phyloP scores from a whole-genome alignment of 441 rosid species.

The Biscutella auriculata region DNA sequence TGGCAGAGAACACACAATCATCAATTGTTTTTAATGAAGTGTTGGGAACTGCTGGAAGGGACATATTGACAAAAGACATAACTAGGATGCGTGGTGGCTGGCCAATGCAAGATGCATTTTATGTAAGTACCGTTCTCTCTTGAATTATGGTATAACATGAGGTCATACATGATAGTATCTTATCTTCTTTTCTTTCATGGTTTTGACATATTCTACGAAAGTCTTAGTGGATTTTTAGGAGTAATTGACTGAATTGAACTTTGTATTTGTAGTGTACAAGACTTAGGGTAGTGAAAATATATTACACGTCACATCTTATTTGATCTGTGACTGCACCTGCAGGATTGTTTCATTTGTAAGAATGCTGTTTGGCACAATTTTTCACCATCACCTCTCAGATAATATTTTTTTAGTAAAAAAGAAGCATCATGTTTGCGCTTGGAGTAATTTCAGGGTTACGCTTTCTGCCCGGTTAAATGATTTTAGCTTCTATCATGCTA shows the following conservation, averaged over 20 bases:
- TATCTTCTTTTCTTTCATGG: background rate
- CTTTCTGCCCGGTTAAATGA: background rate
- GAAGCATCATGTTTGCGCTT: background rate
- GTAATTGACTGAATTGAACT: background rate
- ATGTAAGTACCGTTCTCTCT: slow-evolving; percentile 43
- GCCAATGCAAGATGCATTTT: slow-evolving; percentile 97
- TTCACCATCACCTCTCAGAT: background rate
- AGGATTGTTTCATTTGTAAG: background rate
- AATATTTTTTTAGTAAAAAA: background rate
- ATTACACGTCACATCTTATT: background rate
- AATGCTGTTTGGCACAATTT: slow-evolving; percentile 2
- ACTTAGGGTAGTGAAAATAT: background rate
- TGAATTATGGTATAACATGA: background rate
- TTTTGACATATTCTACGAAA: background rate
- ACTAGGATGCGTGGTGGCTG: slow-evolving; percentile 98
- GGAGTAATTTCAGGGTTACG: background rate
- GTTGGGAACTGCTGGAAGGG: slow-evolving; percentile 79
- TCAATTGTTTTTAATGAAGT: slow-evolving; percentile 79
- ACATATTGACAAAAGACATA: slow-evolving; percentile 88
- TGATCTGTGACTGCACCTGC: background rate
- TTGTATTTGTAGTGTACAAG: background rate
- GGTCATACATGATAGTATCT: background rate
- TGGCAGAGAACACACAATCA: slow-evolving; percentile 79
- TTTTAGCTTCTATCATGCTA: background rate
- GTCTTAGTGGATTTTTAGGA: background rate